phyloP scores from a whole-genome alignment of 129 eudicot species.

The Centella asiatica region DNA sequence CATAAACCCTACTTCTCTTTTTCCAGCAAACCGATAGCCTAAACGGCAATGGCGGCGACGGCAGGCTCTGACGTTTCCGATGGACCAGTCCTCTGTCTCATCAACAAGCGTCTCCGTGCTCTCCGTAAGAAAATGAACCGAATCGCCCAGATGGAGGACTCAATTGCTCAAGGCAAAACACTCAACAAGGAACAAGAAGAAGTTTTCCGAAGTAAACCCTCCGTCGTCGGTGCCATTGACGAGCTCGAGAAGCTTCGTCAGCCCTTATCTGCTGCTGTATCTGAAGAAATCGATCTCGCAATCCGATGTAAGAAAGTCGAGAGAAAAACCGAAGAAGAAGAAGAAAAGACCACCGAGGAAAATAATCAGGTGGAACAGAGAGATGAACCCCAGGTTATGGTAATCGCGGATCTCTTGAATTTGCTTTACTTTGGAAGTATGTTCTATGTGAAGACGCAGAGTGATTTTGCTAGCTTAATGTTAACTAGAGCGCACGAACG shows the following conservation, averaged over 20 bases:
- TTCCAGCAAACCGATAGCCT: neutral
- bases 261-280: slow-evolving; percentile 52
- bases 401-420: slow-evolving; percentile 44
- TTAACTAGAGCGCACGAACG: slow-evolving; percentile 79
- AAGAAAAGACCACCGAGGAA: neutral
- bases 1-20: slow-evolving; percentile 6
- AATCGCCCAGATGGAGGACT: slow-evolving; percentile 68
- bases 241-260: slow-evolving; percentile 82
- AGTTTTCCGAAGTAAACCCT: slow-evolving; percentile 45
- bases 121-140: slow-evolving; percentile 79
- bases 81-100: slow-evolving; percentile 71
- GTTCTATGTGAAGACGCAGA: slow-evolving; percentile 59
- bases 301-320: slow-evolving; percentile 1
- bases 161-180: slow-evolving; percentile 49
- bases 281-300: slow-evolving; percentile 43
- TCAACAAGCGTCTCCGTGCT: slow-evolving; percentile 88
- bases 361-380: neutral
- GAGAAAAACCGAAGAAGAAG: neutral
- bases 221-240: slow-evolving; percentile 49
- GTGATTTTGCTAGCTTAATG: slow-evolving; percentile 51
- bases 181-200: slow-evolving; percentile 76
- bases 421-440: slow-evolving; percentile 74
- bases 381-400: slow-evolving; percentile 1
- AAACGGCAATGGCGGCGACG: slow-evolving; percentile 41
- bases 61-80: slow-evolving; percentile 41